A percentile compares a stretch with the other conserved stretches of the same genome.
Conservation (phyloP, 202 grass and related monocot species). For the Digitaria exilis region DNA sequence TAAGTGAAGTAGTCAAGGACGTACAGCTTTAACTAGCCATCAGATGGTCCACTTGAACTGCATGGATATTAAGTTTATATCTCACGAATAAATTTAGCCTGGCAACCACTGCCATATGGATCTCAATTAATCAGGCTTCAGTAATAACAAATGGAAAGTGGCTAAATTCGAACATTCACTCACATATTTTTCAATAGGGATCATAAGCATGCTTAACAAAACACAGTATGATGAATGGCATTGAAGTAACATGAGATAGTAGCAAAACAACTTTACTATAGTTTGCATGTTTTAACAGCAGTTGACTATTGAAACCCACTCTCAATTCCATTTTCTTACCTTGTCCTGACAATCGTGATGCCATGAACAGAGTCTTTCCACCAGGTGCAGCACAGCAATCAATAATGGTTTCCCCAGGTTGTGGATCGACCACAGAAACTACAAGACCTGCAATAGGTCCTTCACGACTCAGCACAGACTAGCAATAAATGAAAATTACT, state of each 20-base stretch:
- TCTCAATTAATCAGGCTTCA: conserved; percentile 30
- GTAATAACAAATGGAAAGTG: conserved; percentile 11
- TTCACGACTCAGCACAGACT: conserved; percentile 29
- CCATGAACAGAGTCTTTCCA: conserved; percentile 95
- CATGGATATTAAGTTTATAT: conserved; percentile 29
- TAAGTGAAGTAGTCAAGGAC: background rate
- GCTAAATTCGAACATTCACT: conserved; percentile 1
- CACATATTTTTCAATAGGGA: conserved; percentile 16
- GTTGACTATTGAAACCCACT: conserved; percentile 15
- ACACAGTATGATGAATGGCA: conserved; percentile 7
- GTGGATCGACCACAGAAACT: conserved; percentile 83
- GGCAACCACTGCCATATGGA: background rate
- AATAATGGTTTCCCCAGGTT: conserved; percentile 83
- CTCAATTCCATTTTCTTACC: conserved; percentile 46
- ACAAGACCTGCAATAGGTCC: conserved; percentile 67
- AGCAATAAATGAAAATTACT: conserved; percentile 29
- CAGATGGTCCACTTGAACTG: conserved; percentile 2
- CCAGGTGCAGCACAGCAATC: conserved; percentile 98
- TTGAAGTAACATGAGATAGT: conserved; percentile 17
- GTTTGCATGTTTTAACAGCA: conserved; percentile 9
- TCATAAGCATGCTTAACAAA: conserved; percentile 14
- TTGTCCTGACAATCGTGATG: conserved; percentile 69
- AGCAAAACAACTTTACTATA: conserved; percentile 4
- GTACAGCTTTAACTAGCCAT: conserved; percentile 17
- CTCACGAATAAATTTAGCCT: background rate